Conservation (phyloP, 352 stramenopile species). For the Pythium utonaiense region DNA sequence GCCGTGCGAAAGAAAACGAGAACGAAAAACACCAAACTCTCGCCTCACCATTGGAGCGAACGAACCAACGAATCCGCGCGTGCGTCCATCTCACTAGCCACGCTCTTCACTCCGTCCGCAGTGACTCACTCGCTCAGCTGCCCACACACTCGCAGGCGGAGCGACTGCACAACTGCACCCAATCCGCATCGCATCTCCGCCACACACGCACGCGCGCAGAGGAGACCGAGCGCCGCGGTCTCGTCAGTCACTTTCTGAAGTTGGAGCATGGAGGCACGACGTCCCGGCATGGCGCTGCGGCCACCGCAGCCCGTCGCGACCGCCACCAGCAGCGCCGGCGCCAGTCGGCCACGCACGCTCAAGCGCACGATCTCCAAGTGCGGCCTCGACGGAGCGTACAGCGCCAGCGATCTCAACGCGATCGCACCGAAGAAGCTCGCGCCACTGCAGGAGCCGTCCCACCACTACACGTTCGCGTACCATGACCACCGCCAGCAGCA, state of each 20-base stretch:
- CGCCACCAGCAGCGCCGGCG: not conserved
- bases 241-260: constrained; percentile 10
- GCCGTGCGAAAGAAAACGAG: not conserved
- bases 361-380: constrained; percentile 83
- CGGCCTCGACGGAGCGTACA: constrained; percentile 37
- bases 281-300: constrained; percentile 9
- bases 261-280: constrained; percentile 16
- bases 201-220: not conserved
- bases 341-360: constrained; percentile 24
- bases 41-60: too few species aligned
- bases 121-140: not conserved
- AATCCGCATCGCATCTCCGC: too few species aligned
- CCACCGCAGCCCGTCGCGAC: constrained; percentile 1
- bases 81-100: constrained; percentile 1
- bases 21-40: not conserved
- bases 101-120: not conserved
- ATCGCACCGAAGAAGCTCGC: constrained; percentile 48
- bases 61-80: not conserved
- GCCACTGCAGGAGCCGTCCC: constrained; percentile 13
- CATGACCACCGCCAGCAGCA: not conserved
- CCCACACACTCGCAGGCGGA: too few species aligned
- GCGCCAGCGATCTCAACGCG: constrained; percentile 14
- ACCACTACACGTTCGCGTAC: not conserved
- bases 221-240: too few species aligned
- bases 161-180: constrained; percentile 11